Percentiles rank a stretch among this genome's conserved stretches.
phyloP scores from a whole-genome alignment of 495 filamentous ascomycete species.

The Penicillium tannophilum region DNA sequence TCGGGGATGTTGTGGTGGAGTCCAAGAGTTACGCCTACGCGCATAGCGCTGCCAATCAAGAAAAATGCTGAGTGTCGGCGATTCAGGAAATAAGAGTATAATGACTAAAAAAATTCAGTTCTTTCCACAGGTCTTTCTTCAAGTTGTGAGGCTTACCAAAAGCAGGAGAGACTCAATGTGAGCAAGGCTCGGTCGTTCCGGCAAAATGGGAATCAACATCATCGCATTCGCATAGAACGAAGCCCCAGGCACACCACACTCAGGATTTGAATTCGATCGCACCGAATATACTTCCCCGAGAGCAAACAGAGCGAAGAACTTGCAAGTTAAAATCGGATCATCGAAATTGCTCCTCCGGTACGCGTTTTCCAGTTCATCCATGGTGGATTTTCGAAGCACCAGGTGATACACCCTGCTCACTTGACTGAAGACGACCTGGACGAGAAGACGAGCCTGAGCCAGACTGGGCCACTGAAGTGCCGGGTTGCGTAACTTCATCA shows the following conservation, averaged over 20 bases:
- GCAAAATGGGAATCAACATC: slow-evolving; percentile 32
- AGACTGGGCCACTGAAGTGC: slow-evolving; percentile 29
- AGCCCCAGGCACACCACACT: slow-evolving; percentile 30
- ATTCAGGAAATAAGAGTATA: slow-evolving; percentile 38
- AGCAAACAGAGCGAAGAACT: slow-evolving; percentile 37
- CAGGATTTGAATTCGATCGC: slow-evolving; percentile 12
- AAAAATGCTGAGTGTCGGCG: slow-evolving; percentile 35
- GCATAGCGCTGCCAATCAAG: slow-evolving; percentile 33
- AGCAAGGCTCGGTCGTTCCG: slow-evolving; percentile 29
- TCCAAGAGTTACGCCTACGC: slow-evolving; percentile 31
- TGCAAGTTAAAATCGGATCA: slow-evolving; percentile 28
- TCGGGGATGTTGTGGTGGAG: slow-evolving; percentile 38
- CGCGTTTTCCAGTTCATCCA: slow-evolving; percentile 26
- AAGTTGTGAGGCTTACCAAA: slow-evolving; percentile 18
- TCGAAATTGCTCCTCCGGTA: slow-evolving; percentile 23
- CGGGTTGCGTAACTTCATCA: slow-evolving; percentile 20
- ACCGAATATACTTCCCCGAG: slow-evolving; percentile 36
- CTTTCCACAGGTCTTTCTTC: not conserved
- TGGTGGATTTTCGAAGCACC: slow-evolving; percentile 28
- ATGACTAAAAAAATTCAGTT: slow-evolving; percentile 21
- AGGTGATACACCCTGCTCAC: slow-evolving; percentile 35
- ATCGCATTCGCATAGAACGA: slow-evolving; percentile 36
- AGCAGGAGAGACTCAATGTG: slow-evolving; percentile 31
- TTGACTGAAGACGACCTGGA: slow-evolving; percentile 29
- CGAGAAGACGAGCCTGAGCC: slow-evolving; percentile 28